Conservation (phyloP, 495 filamentous ascomycete genomes). For the Platismatia glauca region DNA sequence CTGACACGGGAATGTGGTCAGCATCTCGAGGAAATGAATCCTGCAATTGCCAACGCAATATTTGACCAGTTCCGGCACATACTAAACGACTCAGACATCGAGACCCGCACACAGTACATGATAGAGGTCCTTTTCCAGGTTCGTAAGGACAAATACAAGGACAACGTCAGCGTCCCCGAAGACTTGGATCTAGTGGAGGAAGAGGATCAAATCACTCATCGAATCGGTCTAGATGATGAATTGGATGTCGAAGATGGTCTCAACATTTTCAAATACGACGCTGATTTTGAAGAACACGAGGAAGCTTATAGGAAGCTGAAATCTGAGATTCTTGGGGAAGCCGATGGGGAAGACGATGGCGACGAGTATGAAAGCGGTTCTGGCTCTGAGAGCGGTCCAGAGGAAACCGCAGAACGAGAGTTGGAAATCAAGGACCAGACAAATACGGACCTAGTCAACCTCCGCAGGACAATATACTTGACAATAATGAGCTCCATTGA, state of each 20-base stretch:
- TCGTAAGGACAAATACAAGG: conserved; percentile 92
- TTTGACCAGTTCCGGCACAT: conserved; percentile 95
- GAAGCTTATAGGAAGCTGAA: conserved; percentile 80
- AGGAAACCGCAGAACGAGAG: conserved; percentile 59
- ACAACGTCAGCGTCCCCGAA: conserved; percentile 81
- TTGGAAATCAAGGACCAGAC: conserved; percentile 97
- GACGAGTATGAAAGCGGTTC: conserved; percentile 63
- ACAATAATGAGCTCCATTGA: conserved; percentile 93
- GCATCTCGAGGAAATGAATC: conserved; percentile 89
- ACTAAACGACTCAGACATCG: conserved; percentile 89
- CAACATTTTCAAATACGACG: conserved; percentile 92
- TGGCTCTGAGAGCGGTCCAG: conserved; percentile 64
- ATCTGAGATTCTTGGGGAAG: conserved; percentile 91
- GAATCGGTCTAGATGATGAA: conserved; percentile 65
- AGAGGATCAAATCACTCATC: conserved; percentile 94
- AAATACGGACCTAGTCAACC: conserved; percentile 88
- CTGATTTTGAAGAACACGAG: conserved; percentile 85
- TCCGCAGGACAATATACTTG: conserved; percentile 89
- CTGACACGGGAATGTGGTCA: conserved; percentile 85
- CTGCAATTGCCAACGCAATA: conserved; percentile 72
- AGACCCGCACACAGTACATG: conserved; percentile 96
- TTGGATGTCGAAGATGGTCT: conserved; percentile 74
- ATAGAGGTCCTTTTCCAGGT: conserved; percentile 97
- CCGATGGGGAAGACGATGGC: conserved; percentile 53
- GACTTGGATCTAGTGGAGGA: conserved; percentile 94